Base-by-base conservation (phyloP, 73 alveolate species). In the Paraurostyla sp. region DNA sequence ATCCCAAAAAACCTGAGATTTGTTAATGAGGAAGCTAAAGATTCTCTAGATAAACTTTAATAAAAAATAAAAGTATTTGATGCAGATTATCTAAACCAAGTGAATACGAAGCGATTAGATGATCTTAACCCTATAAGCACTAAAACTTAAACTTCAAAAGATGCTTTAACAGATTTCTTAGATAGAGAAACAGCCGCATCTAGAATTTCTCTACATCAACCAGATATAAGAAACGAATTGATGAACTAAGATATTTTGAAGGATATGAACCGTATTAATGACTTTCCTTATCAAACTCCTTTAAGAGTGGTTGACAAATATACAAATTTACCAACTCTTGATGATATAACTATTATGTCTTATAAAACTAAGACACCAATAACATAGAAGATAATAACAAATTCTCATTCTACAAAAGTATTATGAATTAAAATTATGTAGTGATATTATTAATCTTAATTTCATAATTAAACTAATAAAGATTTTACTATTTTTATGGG, bases 71-170 rank as follows among this genome's bases (percentile, higher is more conserved):
- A 43, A 27, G 56, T 48, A 13, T 73, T 73, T 46, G 65, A 48
- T 48, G 71, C 86, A 6, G 86, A 73, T 73, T 73, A 73, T 36
- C 30, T 73, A 7, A 73, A 73, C 33, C 71, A 73, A 73, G 86
- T 73, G 3, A 73, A 73, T 30, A 22, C 86, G 2, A 73, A 73
- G 49, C 50, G 86, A 23, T 29, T 73, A 45, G 65, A 48, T 25
- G 86, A 73, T 73, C 46, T 73, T 9, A 15, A 38, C 25, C 82
- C 82, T 9, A 65, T 65, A 15, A 58, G 41, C 25, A 65, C 43
- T 65, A 65, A 22, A 38, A 18, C 46, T 16, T 73, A 73, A 48
- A 49, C 41, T 6, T 13, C 52, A 7, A 43, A 43, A 48, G 65
- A 48, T 43, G 49, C 18, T 4, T 46, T 73, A 22, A 49, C 49